Evolutionary conservation across 139 green algal species (phyloP).

Genomic region (Chlamydomonas urium): DNA sequence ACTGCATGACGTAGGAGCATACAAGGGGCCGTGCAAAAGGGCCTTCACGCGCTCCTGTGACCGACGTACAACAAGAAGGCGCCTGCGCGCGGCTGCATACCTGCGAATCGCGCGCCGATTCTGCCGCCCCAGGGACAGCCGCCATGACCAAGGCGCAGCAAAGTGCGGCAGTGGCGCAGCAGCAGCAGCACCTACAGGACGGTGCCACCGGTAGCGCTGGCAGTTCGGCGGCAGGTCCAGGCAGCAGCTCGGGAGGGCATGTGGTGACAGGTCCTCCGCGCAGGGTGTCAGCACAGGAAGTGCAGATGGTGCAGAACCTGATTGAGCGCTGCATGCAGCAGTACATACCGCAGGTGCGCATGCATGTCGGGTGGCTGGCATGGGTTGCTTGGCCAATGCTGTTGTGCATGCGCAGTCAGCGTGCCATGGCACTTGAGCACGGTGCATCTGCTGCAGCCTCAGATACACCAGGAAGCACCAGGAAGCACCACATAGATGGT

Average conservation of each 20-base stretch:
- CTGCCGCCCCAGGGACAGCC: no score
- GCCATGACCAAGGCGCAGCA: no score
- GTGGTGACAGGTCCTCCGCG: neutral
- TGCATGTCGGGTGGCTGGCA: neutral
- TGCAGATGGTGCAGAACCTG: conserved; percentile 88
- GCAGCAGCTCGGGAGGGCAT: neutral
- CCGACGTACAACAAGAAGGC: no score
- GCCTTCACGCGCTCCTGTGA: no score
- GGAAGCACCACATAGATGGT: neutral
- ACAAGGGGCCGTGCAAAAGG: no score
- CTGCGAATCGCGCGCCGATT: no score
- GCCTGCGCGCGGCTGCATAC: no score
- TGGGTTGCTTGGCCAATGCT: neutral
- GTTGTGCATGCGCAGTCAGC: neutral
- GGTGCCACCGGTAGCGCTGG: neutral
- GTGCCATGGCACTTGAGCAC: neutral
- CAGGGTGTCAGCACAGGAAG: conserved; percentile 54
- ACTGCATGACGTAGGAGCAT: no score
- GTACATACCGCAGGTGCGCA: conserved; percentile 78
- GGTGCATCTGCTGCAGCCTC: neutral
- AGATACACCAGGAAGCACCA: neutral
- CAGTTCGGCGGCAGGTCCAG: neutral
- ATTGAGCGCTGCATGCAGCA: conserved; percentile 91
- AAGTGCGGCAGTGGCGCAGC: no score
- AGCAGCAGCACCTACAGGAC: neutral